A percentile compares a stretch with the other conserved stretches of the same genome.
phyloP scores from a whole-genome alignment of 441 rosid species.

The Adansonia madagascariensis region DNA sequence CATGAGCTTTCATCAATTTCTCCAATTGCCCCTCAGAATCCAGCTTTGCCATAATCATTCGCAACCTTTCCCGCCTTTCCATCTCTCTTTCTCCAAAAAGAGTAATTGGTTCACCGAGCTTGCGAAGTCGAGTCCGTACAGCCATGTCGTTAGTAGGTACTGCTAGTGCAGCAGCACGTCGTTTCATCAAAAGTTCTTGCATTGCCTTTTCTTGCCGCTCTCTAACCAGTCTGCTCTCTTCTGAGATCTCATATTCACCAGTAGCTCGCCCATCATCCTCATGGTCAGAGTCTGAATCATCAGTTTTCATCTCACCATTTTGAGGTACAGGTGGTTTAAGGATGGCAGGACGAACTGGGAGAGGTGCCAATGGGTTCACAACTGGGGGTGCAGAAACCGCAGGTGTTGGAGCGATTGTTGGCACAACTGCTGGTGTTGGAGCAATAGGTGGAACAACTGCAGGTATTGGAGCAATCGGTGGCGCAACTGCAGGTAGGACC shows the following conservation, averaged over 20 bases:
- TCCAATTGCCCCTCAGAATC: slow-evolving; percentile 82
- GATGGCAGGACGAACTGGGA: slow-evolving; percentile 51
- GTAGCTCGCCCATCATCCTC: slow-evolving; percentile 40
- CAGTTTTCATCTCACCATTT: slow-evolving; percentile 51
- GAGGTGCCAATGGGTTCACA: slow-evolving; percentile 56
- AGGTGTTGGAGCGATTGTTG: background rate
- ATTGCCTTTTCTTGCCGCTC: slow-evolving; percentile 87
- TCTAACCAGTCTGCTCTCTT: slow-evolving; percentile 63
- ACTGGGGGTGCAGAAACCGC: slow-evolving; percentile 38
- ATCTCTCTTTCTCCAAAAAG: slow-evolving; percentile 91
- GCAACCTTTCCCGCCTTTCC: slow-evolving; percentile 91
- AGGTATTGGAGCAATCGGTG: no score
- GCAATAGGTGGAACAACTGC: slow-evolving; percentile 52
- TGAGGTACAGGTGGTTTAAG: slow-evolving; percentile 55
- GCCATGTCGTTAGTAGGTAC: slow-evolving; percentile 94
- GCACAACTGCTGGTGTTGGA: slow-evolving; percentile 46
- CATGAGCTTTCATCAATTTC: slow-evolving; percentile 79
- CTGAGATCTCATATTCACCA: slow-evolving; percentile 59
- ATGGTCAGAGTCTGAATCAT: slow-evolving; percentile 61
- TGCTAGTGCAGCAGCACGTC: slow-evolving; percentile 87
- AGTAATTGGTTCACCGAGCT: slow-evolving; percentile 87
- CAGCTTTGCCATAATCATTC: slow-evolving; percentile 81
- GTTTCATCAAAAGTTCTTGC: slow-evolving; percentile 75
- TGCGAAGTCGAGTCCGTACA: slow-evolving; percentile 83
- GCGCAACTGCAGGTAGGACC: slow-evolving; percentile 34